Evolutionary conservation across 2,329 filamentous ascomycete genomes (phyloP).

Genomic region (Aspergillus glaucus): DNA sequence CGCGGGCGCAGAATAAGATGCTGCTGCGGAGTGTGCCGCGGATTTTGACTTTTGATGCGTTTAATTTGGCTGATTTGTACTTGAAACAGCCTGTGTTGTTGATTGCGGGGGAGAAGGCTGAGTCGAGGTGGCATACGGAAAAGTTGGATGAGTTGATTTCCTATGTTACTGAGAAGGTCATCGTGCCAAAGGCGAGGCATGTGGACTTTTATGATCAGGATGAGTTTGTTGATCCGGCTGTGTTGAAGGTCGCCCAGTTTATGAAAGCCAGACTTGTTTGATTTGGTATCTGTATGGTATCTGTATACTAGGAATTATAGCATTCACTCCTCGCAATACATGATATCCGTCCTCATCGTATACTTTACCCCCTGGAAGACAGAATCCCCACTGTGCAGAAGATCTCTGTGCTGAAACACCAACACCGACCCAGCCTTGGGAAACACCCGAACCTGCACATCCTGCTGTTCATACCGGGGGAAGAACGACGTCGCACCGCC

Average conservation of each 20-base stretch:
- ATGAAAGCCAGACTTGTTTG: background rate
- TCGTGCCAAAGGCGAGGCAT: constrained; percentile 8
- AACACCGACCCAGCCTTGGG: constrained; percentile 49
- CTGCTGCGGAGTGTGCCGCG: constrained; percentile 1
- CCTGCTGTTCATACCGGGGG: constrained; percentile 22
- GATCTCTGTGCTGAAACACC: constrained; percentile 50
- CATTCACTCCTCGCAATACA: constrained; percentile 34
- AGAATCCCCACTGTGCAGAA: constrained; percentile 52
- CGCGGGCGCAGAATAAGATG: constrained; percentile 5
- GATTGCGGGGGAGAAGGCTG: constrained; percentile 7
- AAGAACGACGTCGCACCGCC: constrained; percentile 53
- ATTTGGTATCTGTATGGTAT: background rate
- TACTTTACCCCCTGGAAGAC: constrained; percentile 49
- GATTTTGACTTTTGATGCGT: constrained; percentile 7
- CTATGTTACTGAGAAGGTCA: constrained; percentile 9
- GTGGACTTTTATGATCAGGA: constrained; percentile 9
- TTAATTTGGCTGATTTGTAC: constrained; percentile 5
- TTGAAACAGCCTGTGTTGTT: constrained; percentile 7
- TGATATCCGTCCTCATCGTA: constrained; percentile 51
- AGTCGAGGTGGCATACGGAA: constrained; percentile 9
- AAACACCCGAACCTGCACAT: constrained; percentile 35
- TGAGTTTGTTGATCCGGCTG: background rate
- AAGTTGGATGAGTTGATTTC: constrained; percentile 9
- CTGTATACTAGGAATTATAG: too few species aligned
- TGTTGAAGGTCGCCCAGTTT: background rate